These are phyloP conservation scores for Anisodus tanguticus DNA, from an alignment of 257 asterid genomes.

Conservation along the genomic window DNA sequence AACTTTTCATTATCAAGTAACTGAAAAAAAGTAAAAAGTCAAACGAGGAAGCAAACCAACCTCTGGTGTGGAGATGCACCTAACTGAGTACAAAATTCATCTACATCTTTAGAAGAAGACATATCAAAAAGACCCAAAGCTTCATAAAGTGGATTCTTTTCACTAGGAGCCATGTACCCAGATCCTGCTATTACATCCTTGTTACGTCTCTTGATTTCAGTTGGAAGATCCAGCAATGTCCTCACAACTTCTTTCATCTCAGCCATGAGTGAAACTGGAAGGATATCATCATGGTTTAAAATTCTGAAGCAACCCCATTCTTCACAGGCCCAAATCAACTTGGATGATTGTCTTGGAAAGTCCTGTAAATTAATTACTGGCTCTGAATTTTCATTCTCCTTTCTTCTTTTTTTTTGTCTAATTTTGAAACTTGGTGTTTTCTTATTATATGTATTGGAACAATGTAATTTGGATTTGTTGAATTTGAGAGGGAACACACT, in stretches of 20 bases:
- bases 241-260: conserved; percentile 58
- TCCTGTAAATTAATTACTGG: conserved; percentile 55
- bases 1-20: conserved; percentile 15
- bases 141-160: conserved; percentile 63
- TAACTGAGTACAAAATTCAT: conserved; percentile 53
- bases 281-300: conserved; percentile 34
- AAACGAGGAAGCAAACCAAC: conserved; percentile 32
- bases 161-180: conserved; percentile 65
- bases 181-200: conserved; percentile 53
- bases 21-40: not conserved
- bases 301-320: conserved; percentile 55
- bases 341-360: conserved; percentile 38
- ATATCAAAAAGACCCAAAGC: conserved; percentile 69
- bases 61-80: conserved; percentile 60
- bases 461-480: not conserved
- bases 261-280: conserved; percentile 49
- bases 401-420: not conserved
- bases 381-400: conserved; percentile 20
- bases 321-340: conserved; percentile 44
- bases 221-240: conserved; percentile 58
- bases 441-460: too few species aligned
- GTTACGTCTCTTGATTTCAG: conserved; percentile 55
- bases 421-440: not conserved
- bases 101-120: conserved; percentile 47
- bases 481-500: not conserved